phyloP scores from a whole-genome alignment of 164 flowering plant genomes.

The Akebia trifoliata region DNA sequence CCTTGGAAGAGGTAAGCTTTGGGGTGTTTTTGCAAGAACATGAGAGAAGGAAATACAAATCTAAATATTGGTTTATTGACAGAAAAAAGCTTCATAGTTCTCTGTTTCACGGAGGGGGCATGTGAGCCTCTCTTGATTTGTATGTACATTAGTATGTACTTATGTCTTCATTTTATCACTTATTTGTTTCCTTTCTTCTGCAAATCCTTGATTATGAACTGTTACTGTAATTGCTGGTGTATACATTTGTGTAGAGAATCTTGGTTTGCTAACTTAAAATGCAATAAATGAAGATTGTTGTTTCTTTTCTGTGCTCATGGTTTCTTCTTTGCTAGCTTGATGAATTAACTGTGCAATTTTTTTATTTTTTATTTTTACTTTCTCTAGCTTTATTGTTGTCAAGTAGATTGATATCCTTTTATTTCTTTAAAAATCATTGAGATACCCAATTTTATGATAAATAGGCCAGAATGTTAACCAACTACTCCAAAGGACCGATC shows the following conservation, averaged over 20 bases:
- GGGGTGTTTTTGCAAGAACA: slow-evolving; percentile 71
- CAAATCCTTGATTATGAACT: slow-evolving; percentile 11
- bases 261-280: slow-evolving; percentile 26
- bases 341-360: neutral
- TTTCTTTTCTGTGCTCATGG: neutral
- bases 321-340: neutral
- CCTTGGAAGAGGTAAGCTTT: slow-evolving; percentile 59
- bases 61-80: neutral
- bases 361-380: neutral
- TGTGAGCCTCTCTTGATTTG: slow-evolving; percentile 14
- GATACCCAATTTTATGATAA: no score
- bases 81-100: neutral
- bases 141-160: slow-evolving; percentile 36
- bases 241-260: slow-evolving; percentile 24
- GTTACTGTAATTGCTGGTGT: slow-evolving; percentile 19
- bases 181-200: slow-evolving; percentile 12
- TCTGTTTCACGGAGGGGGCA: neutral
- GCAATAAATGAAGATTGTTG: slow-evolving; percentile 22
- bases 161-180: slow-evolving; percentile 13
- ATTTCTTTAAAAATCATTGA: no score
- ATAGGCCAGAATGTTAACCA: no score
- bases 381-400: no score
- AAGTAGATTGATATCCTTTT: no score
- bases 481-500: no score
- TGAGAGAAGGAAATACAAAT: slow-evolving; percentile 17